Evolutionary conservation across 2,329 filamentous ascomycete species (phyloP), one percentile per base, ranked within the genome.

Genomic region (Phialophora expanda): DNA sequence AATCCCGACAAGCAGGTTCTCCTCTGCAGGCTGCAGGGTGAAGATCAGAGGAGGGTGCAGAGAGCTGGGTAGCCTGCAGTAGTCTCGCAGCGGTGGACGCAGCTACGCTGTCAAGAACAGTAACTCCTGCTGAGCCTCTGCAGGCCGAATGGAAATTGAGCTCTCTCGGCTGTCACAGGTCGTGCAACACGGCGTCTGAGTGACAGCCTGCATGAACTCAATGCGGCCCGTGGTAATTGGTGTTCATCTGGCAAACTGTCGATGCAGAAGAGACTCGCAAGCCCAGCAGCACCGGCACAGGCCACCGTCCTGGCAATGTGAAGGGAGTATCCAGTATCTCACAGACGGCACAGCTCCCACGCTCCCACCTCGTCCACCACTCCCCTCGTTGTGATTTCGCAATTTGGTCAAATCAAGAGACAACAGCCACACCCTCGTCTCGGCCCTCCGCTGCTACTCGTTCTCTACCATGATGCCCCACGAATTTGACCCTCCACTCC

Each of bases 41-140:
- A 56, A 48, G 38, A 44, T 50, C 41, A 32, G 30, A 14, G 51
- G 48, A 34, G 44, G 46, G 46, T 48, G 38, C 56, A 30, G 56
- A 17, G 51, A 61, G 61, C 63, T 63, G 59, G 55, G 58, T 41
- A 32, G 61, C 56, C 26, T 70, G 64, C 68, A 67, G 68, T 69
- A 70, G 68, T 56, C 58, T 57, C 58, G 65, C 65, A 60, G 26
- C 44, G 48, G 50, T 51, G 51, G 55, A 60, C 67, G 65, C 67
- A 65, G 67, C 59, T 58, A 41, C 50, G 22, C 50, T 26, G 53
- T 34, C n/a, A 44, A 44, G 41, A 57, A 56, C 44, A 59, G 44
- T 41, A 48, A 67, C 65, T 66, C 65, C 65, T 67, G 62, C 63
- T 66, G 22, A 51, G 20, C 24, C 48, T 62, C 55, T 61, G 60